phyloP scores from a whole-genome alignment of 495 filamentous ascomycete species.

The Hypoxylon fuscum region DNA sequence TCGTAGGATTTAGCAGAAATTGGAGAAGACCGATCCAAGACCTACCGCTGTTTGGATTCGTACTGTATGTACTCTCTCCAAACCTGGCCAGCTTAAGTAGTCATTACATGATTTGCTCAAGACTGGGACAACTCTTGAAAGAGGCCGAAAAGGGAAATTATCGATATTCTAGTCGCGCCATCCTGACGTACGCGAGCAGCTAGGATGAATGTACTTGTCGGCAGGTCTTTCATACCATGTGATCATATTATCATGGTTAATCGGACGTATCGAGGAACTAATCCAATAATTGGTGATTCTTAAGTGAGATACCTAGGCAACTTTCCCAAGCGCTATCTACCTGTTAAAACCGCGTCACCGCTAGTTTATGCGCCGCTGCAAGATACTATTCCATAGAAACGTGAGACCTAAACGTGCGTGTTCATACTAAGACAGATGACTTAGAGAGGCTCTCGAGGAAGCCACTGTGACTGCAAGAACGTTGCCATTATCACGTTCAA shows the following conservation, averaged over 20 bases:
- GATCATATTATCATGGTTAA: no score
- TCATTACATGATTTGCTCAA: no score
- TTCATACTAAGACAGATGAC: background rate
- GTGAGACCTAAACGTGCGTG: background rate
- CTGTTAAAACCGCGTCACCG: background rate
- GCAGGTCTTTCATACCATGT: no score
- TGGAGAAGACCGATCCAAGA: slow-evolving; percentile 34
- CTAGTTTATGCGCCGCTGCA: background rate
- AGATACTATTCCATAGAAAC: background rate
- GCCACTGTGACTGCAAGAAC: background rate
- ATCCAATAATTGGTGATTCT: background rate
- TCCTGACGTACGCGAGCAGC: slow-evolving; percentile 14
- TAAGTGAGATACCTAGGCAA: no score
- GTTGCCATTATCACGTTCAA: slow-evolving; percentile 10
- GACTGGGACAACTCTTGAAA: slow-evolving; percentile 22
- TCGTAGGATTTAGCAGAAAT: slow-evolving; percentile 36
- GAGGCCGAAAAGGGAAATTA: slow-evolving; percentile 26
- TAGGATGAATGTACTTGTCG: no score
- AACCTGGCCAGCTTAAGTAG: no score
- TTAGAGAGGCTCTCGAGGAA: no score
- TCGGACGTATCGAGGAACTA: background rate
- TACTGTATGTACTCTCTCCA: slow-evolving; percentile 7
- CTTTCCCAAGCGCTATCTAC: no score
- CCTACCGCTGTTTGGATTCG: slow-evolving; percentile 5
- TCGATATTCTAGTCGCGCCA: slow-evolving; percentile 20